Evolutionary conservation across 495 filamentous ascomycete genomes (phyloP).

Genomic region (Pseudoneurospora amorphoporcata): DNA sequence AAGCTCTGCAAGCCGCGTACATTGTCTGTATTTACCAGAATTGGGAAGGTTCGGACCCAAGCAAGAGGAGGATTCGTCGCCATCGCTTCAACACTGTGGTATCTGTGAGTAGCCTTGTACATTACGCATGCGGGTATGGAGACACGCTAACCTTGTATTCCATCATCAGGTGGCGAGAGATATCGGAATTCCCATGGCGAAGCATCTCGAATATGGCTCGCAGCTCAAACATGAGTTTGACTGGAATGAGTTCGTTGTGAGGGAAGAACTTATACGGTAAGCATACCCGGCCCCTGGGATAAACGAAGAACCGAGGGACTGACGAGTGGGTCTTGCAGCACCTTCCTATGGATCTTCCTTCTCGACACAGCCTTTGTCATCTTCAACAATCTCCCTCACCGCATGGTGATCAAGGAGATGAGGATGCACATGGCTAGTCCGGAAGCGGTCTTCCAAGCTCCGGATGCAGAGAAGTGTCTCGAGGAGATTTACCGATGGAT

Average conservation of each 20-base stretch:
- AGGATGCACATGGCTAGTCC: slow-evolving; percentile 23
- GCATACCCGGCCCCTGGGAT: background rate
- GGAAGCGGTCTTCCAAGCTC: slow-evolving; percentile 20
- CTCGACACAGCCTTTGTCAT: slow-evolving; percentile 24
- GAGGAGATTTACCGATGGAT: slow-evolving; percentile 15
- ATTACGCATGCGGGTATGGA: background rate
- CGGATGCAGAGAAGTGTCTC: slow-evolving; percentile 14
- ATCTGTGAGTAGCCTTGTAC: slow-evolving; percentile 8
- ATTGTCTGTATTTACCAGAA: slow-evolving; percentile 21
- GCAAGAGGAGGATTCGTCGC: slow-evolving; percentile 19
- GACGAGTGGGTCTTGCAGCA: slow-evolving; percentile 1
- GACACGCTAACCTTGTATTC: background rate
- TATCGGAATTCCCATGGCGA: slow-evolving; percentile 16
- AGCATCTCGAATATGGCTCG: slow-evolving; percentile 17
- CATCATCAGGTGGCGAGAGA: slow-evolving; percentile 14
- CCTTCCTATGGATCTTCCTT: slow-evolving; percentile 19
- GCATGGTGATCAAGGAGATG: slow-evolving; percentile 28
- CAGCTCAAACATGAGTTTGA: slow-evolving; percentile 15
- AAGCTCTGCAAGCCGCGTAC: slow-evolving; percentile 20
- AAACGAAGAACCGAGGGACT: background rate
- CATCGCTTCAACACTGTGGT: slow-evolving; percentile 22
- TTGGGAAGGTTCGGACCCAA: slow-evolving; percentile 18
- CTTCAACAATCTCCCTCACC: slow-evolving; percentile 24
- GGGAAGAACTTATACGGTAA: slow-evolving; percentile 21
- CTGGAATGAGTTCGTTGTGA: slow-evolving; percentile 17